Conservation (phyloP, 306 rosid genomes). For the Quercus wislizeni region DNA sequence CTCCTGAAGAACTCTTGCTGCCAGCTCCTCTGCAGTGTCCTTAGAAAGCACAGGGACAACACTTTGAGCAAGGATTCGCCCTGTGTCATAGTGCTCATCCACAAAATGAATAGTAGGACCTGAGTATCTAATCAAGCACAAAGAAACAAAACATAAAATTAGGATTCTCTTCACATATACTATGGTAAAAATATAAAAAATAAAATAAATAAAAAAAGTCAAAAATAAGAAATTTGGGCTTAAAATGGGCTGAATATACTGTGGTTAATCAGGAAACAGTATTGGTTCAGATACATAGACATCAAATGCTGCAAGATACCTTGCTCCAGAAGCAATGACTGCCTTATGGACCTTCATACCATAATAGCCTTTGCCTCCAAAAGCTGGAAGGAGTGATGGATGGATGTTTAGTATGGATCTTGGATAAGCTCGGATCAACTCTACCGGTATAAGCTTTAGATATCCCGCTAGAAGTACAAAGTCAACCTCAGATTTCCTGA, state of each 20-base stretch:
- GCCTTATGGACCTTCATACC: conserved; percentile 95
- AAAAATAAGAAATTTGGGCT: neutral
- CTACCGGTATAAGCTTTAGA: conserved; percentile 76
- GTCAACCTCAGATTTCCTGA: conserved; percentile 66
- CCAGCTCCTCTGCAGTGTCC: conserved; percentile 72
- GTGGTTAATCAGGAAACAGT: neutral
- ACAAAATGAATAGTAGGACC: conserved; percentile 93
- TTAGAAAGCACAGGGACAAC: conserved; percentile 74
- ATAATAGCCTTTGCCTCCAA: conserved; percentile 92
- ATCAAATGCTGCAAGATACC: conserved; percentile 33
- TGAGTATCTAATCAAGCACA: conserved; percentile 48
- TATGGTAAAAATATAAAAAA: neutral
- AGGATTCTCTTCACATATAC: neutral
- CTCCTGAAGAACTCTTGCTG: conserved; percentile 84
- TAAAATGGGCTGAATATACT: neutral
- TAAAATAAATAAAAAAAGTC: neutral
- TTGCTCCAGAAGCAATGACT: conserved; percentile 87
- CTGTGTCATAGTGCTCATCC: conserved; percentile 88
- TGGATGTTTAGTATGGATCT: conserved; percentile 77
- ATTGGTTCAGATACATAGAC: neutral
- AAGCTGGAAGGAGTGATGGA: conserved; percentile 96
- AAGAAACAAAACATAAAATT: neutral
- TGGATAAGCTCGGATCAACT: conserved; percentile 64
- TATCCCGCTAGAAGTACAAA: conserved; percentile 89
- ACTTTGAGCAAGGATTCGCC: conserved; percentile 82